Conservation (phyloP, 2,329 filamentous ascomycete genomes). For the Stachybotrys elegans region DNA sequence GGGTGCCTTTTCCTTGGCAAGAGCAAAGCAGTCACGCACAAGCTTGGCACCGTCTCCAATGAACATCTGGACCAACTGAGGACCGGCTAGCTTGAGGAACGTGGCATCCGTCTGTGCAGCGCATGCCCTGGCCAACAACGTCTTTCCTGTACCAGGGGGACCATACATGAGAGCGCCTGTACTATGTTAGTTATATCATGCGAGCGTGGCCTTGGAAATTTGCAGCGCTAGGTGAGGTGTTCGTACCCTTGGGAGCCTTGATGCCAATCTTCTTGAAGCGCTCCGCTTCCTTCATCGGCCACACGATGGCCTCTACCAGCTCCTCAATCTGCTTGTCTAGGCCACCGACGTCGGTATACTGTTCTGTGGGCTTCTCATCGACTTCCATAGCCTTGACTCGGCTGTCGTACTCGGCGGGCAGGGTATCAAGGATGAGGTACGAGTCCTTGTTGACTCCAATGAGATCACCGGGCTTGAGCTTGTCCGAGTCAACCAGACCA, state of each 20-base stretch:
- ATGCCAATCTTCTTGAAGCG: conserved; percentile 99
- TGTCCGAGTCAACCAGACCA: conserved; percentile 90
- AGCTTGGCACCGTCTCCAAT: conserved; percentile 98
- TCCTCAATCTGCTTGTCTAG: conserved; percentile 99
- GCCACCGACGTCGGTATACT: conserved; percentile 96
- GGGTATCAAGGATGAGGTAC: conserved; percentile 91
- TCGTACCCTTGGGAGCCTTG: conserved; percentile 92
- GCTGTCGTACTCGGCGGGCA: conserved; percentile 97
- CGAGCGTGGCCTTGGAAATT: neutral
- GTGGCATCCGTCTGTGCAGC: conserved; percentile 97
- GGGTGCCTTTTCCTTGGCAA: conserved; percentile 97
- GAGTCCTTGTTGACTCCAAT: conserved; percentile 99
- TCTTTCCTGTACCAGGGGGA: conserved; percentile 85
- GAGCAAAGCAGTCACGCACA: conserved; percentile 92
- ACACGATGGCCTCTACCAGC: conserved; percentile 95
- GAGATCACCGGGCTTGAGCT: conserved; percentile 89
- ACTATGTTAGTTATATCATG: conserved; percentile 67
- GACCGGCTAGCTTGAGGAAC: conserved; percentile 95
- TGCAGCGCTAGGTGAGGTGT: neutral
- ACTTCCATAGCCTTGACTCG: conserved; percentile 99
- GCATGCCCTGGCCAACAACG: conserved; percentile 87
- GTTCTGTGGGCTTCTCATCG: conserved; percentile 98
- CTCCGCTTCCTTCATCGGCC: conserved; percentile 99
- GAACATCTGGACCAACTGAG: conserved; percentile 99
- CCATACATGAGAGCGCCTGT: conserved; percentile 99